Evolutionary conservation across 2,329 filamentous ascomycete species (phyloP), one percentile per base, ranked within the genome.

Genomic region (Biscogniauxia marginata): DNA sequence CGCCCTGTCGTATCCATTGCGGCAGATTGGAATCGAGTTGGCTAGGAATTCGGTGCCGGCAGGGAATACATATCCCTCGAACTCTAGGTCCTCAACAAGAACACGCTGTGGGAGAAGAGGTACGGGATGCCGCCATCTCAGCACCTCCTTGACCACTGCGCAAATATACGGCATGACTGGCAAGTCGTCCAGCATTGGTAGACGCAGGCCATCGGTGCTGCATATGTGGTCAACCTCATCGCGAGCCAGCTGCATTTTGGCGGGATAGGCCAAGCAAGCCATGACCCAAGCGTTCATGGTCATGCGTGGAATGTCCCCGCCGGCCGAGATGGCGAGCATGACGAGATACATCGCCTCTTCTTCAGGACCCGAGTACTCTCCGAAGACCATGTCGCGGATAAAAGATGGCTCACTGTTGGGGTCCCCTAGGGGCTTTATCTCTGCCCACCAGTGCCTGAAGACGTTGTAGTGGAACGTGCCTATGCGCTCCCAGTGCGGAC

Each of bases 101-200:
- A 72, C 69, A 59, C 76, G 75, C 24, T 72, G 54, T 63, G 76
- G 55, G 69, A 67, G 63, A 9, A 70, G 47, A 7, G 71, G 65
- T 5, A 78, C 71, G 19, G 74, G 73, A 1, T 76, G 76, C 7
- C 73, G 67, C 77, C 78, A 80, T 9, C 78, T 69, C 50, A 80
- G 64, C 1, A 73, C 70, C 62, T 82, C 78, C 58, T 79, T 78
- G 45, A 75, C 71, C 25, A 74, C 70, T 1, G 77, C 77, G 21
- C 73, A 74, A 19, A 76, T 72, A 39, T 75, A 77, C 2, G 72
- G 73, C 44, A 80, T 57, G 2, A 67, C 66, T 1, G 71, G 63
- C 61, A 75, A 70, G 54, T 80, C 77, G 6, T 67, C 60, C 39
- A 78, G 67, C 3, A 56, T 63, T 0, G 77, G 77, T n/a, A 80